Evolutionary conservation across 805 yeast genomes (phyloP).

Genomic region (Tetrapisispora taiwanensis): DNA sequence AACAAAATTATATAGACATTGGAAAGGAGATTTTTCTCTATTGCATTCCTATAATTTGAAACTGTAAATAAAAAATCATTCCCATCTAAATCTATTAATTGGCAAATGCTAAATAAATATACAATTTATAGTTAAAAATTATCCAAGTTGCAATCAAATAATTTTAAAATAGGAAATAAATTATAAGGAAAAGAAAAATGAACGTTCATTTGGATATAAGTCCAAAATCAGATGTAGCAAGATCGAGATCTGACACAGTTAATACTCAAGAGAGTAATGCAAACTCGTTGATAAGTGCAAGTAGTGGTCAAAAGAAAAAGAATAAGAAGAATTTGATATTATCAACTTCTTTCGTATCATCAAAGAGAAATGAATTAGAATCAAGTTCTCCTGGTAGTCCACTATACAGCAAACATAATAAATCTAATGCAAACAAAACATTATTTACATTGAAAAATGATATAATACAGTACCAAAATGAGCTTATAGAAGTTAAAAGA

Average conservation of each 20-base stretch:
- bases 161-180: too few relatives aligned
- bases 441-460: conserved; percentile 15
- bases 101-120: too few relatives aligned
- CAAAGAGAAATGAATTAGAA: conserved; percentile 18
- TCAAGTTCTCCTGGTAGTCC: conserved; percentile 25
- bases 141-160: too few relatives aligned
- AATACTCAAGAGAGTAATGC: conserved; percentile 7
- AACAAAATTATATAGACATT: too few relatives aligned
- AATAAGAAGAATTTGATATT: conserved; percentile 21
- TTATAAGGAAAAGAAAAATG: neutral
- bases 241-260: conserved; percentile 10
- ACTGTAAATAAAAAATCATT: too few relatives aligned
- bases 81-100: too few relatives aligned
- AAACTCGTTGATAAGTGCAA: conserved; percentile 1
- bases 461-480: conserved; percentile 17
- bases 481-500: conserved; percentile 13
- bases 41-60: too few relatives aligned
- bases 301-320: conserved; percentile 7
- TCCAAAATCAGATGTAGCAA: conserved; percentile 5
- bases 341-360: conserved; percentile 28
- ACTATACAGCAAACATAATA: conserved; percentile 15
- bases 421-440: conserved; percentile 17
- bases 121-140: too few relatives aligned
- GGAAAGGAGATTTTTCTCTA: too few relatives aligned
- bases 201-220: conserved; percentile 1